Base-by-base conservation (phyloP, 2,329 filamentous ascomycete species). In the Aureobasidium uvarum region DNA sequence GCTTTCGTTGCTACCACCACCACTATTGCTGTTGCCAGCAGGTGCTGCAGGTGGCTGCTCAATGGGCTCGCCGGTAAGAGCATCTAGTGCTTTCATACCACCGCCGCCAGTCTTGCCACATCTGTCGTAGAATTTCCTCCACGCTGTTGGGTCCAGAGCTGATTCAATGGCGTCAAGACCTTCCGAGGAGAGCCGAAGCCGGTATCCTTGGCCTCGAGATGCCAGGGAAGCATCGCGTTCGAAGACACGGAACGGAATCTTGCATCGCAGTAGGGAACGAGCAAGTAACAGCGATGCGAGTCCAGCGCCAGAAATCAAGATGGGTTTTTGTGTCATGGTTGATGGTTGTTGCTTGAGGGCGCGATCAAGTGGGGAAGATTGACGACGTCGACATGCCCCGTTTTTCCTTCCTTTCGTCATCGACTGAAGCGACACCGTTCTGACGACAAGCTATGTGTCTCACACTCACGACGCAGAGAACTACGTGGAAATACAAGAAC, bases 151-250 rank as follows among this genome's bases (percentile, higher is more conserved):
- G 2, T 68, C 62, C 65, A 89, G 81, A 0, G 84, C 85, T 0
- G 81, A 78, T 69, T 89, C 85, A 63, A 89, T 85, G 25, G 86
- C 84, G 69, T 85, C 81, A 0, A 88, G 77, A 0, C 85, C 85
- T 69, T 85, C 79, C 0, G 73, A 62, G 0, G 84, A 86, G 2
- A 88, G 78, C 14, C 86, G 83, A 7, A 88, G 77, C 2, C 86
- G 77, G 74, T 89, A 88, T 0, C 86, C 86, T 71, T 89, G 86
- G 0, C 82, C 85, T 51, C 86, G 85, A 69, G 85, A 86, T 0
- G 78, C 72, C n/a, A 81, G 74, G 2, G 76, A 79, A n/a, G 74
- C 74, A 68, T 83, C 81, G 18, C 79, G 76, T 70, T 80, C 78
- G 67, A 75, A 80, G 33, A 80, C 69, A 6, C 71, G 66, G 69